Evolutionary conservation across 1,139 yeast genomes (phyloP).

Genomic region (Diutina neorugosa): DNA sequence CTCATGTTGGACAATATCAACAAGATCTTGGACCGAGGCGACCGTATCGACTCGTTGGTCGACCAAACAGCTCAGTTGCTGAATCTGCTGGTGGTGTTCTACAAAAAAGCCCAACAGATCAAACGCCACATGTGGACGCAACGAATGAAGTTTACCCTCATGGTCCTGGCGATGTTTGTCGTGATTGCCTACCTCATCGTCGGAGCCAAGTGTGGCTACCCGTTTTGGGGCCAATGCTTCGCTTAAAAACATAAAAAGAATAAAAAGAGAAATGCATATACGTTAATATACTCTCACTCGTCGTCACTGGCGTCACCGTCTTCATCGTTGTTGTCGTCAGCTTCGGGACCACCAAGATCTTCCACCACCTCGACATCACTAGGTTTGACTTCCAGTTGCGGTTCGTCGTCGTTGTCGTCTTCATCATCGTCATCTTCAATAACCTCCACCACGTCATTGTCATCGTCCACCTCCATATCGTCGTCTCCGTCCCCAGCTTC

Average conservation of each 20-base stretch:
- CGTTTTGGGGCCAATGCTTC: slow-evolving; percentile 22
- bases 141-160: slow-evolving; percentile 31
- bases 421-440: slow-evolving; percentile 5
- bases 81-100: slow-evolving; percentile 56
- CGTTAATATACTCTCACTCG: not conserved
- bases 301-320: slow-evolving; percentile 5
- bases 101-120: slow-evolving; percentile 55
- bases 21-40: slow-evolving; percentile 68
- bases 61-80: slow-evolving; percentile 74
- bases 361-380: slow-evolving; percentile 7
- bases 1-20: slow-evolving; percentile 63
- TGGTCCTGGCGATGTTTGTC: slow-evolving; percentile 13
- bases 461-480: slow-evolving; percentile 7
- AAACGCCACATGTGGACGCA: slow-evolving; percentile 60
- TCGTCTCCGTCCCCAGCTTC: slow-evolving; percentile 7
- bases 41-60: slow-evolving; percentile 59
- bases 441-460: slow-evolving; percentile 5
- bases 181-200: slow-evolving; percentile 25
- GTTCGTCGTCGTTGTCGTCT: slow-evolving; percentile 5
- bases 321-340: slow-evolving; percentile 6
- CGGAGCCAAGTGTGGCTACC: slow-evolving; percentile 43
- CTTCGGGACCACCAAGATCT: slow-evolving; percentile 6
- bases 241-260: not conserved
- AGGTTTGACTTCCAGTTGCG: slow-evolving; percentile 7
- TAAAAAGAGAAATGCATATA: not conserved